These are phyloP conservation scores for Rhynchosporium graminicola DNA, from an alignment of 2,329 filamentous ascomycete genomes.

Conservation along the genomic window DNA sequence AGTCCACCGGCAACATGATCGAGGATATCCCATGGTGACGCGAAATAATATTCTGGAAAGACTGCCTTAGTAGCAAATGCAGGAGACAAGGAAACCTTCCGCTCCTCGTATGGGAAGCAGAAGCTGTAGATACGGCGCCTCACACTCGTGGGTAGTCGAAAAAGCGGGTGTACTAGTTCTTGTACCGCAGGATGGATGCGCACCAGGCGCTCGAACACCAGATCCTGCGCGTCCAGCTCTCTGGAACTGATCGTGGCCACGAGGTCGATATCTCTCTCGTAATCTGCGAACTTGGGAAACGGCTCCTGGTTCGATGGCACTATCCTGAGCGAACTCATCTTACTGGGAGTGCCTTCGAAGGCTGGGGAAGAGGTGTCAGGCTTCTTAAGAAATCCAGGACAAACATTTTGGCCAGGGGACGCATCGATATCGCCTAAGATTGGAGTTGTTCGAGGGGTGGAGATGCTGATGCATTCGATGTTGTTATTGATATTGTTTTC, in stretches of 20 bases:
- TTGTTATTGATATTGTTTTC: not conserved
- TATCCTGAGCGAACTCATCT: not conserved
- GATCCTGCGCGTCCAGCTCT: not conserved
- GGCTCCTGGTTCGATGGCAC: not conserved
- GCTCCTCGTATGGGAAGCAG: slow-evolving; percentile 31
- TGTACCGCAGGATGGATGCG: not conserved
- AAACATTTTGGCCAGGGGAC: not conserved
- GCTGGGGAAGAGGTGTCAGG: not conserved
- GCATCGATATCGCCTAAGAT: not conserved
- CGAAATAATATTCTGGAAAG: slow-evolving; percentile 33
- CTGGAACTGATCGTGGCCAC: not conserved
- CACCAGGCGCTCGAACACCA: slow-evolving; percentile 9
- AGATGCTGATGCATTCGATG: not conserved
- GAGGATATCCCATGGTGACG: slow-evolving; percentile 34
- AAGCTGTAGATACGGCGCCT: slow-evolving; percentile 35
- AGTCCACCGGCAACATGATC: slow-evolving; percentile 31
- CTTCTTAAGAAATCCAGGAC: not conserved
- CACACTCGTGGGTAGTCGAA: slow-evolving; percentile 26
- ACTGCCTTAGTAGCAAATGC: slow-evolving; percentile 33
- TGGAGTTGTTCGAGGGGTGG: not conserved
- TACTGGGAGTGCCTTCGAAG: not conserved
- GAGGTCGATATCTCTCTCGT: slow-evolving; percentile 27
- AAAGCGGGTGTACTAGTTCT: slow-evolving; percentile 18
- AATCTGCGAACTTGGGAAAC: slow-evolving; percentile 15
- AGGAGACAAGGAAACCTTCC: slow-evolving; percentile 34